These are phyloP conservation scores for Fusarium temperatum DNA, from an alignment of 2,329 filamentous ascomycete species.

Conservation along the genomic window DNA sequence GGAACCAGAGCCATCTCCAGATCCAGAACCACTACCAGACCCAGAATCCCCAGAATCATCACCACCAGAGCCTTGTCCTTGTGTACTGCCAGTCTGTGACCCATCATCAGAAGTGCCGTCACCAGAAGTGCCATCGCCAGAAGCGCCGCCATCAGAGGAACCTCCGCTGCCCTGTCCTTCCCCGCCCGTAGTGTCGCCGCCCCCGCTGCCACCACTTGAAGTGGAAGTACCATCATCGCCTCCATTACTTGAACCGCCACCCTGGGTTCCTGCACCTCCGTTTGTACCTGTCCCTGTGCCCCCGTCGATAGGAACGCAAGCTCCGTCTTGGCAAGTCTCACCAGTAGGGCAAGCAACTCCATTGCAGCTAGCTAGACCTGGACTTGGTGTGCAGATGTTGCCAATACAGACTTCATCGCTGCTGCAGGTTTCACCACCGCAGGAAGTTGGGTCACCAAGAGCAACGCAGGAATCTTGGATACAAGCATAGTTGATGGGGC, in stretches of 20 bases:
- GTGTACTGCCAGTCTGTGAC: background rate
- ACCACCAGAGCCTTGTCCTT: background rate
- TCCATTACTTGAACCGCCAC: background rate
- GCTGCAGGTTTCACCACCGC: conserved; percentile 2
- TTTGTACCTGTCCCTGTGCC: background rate
- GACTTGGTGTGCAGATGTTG: conserved; percentile 14
- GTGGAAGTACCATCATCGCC: background rate
- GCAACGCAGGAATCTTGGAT: conserved; percentile 19
- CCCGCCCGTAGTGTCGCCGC: background rate
- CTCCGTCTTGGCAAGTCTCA: conserved; percentile 20
- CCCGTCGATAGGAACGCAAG: background rate
- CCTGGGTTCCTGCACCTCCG: background rate
- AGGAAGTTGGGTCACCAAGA: conserved; percentile 5
- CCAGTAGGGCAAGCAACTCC: background rate
- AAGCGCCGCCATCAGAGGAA: background rate
- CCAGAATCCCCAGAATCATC: background rate
- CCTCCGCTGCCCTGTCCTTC: background rate
- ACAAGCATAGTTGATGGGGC: conserved; percentile 22
- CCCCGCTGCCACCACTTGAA: background rate
- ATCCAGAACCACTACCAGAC: background rate
- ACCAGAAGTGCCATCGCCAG: background rate
- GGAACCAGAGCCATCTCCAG: background rate
- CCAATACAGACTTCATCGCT: conserved; percentile 21
- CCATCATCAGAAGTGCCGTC: background rate
- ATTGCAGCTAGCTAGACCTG: background rate